These are phyloP conservation scores for Adansonia rubrostipa DNA, from an alignment of 441 rosid species.

Conservation along the genomic window DNA sequence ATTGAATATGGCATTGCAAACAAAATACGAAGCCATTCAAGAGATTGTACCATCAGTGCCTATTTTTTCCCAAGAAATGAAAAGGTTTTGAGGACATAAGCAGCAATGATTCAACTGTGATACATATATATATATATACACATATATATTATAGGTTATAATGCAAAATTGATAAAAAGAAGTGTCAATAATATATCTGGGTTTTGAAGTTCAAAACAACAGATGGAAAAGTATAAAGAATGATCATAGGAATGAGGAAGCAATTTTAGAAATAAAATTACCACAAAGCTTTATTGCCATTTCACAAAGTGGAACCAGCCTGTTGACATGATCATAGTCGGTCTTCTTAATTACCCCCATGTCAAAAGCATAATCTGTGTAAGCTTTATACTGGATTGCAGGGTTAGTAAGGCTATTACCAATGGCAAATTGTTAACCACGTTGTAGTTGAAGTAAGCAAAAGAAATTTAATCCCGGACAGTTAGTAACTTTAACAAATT, in stretches of 20 bases:
- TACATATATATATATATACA: too few relatives aligned
- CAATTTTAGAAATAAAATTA: conserved; percentile 37
- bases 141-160: neutral
- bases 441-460: conserved; percentile 29
- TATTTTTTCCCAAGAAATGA: conserved; percentile 27
- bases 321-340: conserved; percentile 63
- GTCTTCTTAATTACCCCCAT: conserved; percentile 45
- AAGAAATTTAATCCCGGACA: neutral
- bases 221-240: neutral
- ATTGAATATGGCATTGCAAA: conserved; percentile 79
- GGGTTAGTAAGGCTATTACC: conserved; percentile 97
- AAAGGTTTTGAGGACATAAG: conserved; percentile 8
- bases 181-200: neutral
- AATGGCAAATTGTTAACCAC: conserved; percentile 58
- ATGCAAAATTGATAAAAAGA: neutral
- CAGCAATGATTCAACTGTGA: neutral
- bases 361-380: conserved; percentile 85
- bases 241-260: neutral
- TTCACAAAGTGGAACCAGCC: conserved; percentile 81
- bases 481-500: neutral
- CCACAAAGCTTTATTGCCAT: conserved; percentile 88
- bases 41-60: conserved; percentile 92
- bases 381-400: conserved; percentile 84
- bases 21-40: conserved; percentile 91
- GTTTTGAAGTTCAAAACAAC: neutral